These are phyloP conservation scores for Iris macrosiphon DNA, from an alignment of 106 monocot genomes.

Conservation along the genomic window DNA sequence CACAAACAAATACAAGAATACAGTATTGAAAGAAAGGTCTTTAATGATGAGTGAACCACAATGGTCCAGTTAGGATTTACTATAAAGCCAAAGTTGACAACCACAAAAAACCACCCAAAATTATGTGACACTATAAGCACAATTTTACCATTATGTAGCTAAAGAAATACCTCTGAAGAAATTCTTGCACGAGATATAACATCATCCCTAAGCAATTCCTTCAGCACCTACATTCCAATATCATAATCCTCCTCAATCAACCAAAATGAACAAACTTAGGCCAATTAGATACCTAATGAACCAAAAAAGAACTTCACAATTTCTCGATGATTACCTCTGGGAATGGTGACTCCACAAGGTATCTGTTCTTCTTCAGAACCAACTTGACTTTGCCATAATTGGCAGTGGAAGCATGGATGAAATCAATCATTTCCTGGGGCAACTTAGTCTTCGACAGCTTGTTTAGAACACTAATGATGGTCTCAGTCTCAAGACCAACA, in stretches of 20 bases:
- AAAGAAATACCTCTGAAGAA: slow-evolving; percentile 44
- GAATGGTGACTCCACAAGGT: slow-evolving; percentile 89
- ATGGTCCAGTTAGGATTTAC: too few relatives aligned
- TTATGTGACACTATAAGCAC: too few relatives aligned
- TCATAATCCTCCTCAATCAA: not conserved
- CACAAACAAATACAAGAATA: too few relatives aligned
- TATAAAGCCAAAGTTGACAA: too few relatives aligned
- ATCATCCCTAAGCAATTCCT: slow-evolving; percentile 73
- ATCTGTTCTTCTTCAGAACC: slow-evolving; percentile 91
- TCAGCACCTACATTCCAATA: slow-evolving; percentile 54
- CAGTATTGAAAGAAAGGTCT: too few relatives aligned
- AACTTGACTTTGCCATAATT: slow-evolving; percentile 98
- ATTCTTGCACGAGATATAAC: slow-evolving; percentile 60
- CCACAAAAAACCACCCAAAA: too few relatives aligned
- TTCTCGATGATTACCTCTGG: slow-evolving; percentile 43
- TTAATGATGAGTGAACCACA: too few relatives aligned
- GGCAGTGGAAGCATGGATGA: slow-evolving; percentile 89
- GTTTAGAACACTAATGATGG: slow-evolving; percentile 83
- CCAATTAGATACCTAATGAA: not conserved
- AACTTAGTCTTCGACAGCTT: slow-evolving; percentile 96
- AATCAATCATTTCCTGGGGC: slow-evolving; percentile 90
- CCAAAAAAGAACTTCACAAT: not conserved
- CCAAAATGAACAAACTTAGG: not conserved
- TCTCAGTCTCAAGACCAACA: slow-evolving; percentile 95
- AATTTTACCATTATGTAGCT: not conserved